Evolutionary conservation across 2,329 filamentous ascomycete genomes (phyloP).

Genomic region (Teratosphaeria destructans): DNA sequence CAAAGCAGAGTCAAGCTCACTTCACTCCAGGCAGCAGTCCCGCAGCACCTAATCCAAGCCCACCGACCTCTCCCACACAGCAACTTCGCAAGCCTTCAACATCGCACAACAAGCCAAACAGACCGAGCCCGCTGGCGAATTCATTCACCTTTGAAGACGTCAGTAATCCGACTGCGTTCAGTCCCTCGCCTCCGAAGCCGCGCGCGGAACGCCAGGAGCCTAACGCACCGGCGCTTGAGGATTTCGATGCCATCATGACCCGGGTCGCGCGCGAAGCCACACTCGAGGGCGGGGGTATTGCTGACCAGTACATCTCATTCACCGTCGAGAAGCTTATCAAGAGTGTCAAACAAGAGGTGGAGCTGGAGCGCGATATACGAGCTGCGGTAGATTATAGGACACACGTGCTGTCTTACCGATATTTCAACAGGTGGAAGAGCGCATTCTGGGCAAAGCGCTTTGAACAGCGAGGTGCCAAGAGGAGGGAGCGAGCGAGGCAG

Average conservation of each 20-base stretch:
- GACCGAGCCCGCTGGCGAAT: constrained; percentile 25
- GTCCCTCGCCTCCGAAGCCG: constrained; percentile 1
- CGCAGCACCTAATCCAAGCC: constrained; percentile 3
- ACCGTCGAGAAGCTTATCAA: constrained; percentile 26
- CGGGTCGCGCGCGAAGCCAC: constrained; percentile 29
- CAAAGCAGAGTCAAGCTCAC: constrained; percentile 9
- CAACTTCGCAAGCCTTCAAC: constrained; percentile 1
- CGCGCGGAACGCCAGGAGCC: neutral
- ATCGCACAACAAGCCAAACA: constrained; percentile 17
- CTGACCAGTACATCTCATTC: constrained; percentile 37
- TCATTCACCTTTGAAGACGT: constrained; percentile 16
- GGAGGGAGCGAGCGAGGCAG: constrained; percentile 21
- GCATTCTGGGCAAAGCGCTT: constrained; percentile 26
- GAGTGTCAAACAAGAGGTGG: constrained; percentile 23
- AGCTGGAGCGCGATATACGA: constrained; percentile 13
- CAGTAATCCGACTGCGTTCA: constrained; percentile 3
- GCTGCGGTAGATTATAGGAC: constrained; percentile 13
- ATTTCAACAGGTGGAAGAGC: constrained; percentile 28
- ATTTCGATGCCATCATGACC: constrained; percentile 20
- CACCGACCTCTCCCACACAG: constrained; percentile 1
- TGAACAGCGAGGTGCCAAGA: constrained; percentile 26
- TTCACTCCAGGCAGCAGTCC: constrained; percentile 7
- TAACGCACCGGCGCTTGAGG: neutral
- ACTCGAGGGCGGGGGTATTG: constrained; percentile 30
- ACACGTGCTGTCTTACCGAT: constrained; percentile 24